Percentiles rank a stretch among this genome's conserved stretches.
phyloP scores from a whole-genome alignment of 1,284 basidiomycete species.

The Peniophora sp. region DNA sequence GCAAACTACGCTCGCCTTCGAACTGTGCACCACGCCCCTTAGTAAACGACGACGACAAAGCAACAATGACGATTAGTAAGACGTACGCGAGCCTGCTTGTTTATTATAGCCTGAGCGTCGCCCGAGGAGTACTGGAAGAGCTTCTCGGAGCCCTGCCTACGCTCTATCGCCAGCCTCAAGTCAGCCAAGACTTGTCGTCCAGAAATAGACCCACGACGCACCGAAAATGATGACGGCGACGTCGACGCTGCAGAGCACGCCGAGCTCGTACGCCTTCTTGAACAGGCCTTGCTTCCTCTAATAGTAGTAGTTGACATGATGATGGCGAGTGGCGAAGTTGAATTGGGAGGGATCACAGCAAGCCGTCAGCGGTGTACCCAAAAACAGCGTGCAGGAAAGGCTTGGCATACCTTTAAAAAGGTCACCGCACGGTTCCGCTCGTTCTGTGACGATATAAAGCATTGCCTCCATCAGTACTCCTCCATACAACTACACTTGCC shows the following conservation, averaged over 20 bases:
- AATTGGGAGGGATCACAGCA: slow-evolving; percentile 7
- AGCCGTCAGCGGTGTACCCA: slow-evolving; percentile 16
- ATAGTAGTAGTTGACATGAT: too few relatives aligned
- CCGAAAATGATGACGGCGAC: slow-evolving; percentile 66
- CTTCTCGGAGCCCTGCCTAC: slow-evolving; percentile 44
- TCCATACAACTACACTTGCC: too few relatives aligned
- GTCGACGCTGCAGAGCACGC: slow-evolving; percentile 67
- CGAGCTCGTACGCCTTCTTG: slow-evolving; percentile 87
- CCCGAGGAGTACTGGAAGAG: slow-evolving; percentile 51
- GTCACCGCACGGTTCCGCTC: slow-evolving; percentile 89
- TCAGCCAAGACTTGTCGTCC: slow-evolving; percentile 11
- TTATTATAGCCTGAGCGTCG: slow-evolving; percentile 39
- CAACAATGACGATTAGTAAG: not conserved
- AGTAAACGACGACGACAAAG: slow-evolving; percentile 2
- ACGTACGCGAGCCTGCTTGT: slow-evolving; percentile 39
- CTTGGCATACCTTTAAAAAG: slow-evolving; percentile 66
- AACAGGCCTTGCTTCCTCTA: slow-evolving; percentile 83
- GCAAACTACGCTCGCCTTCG: slow-evolving; percentile 39
- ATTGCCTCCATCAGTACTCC: slow-evolving; percentile 12
- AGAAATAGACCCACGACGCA: slow-evolving; percentile 14
- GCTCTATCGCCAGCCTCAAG: slow-evolving; percentile 22
- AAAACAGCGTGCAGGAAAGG: slow-evolving; percentile 26
- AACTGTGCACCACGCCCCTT: slow-evolving; percentile 32
- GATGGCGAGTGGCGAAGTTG: slow-evolving; percentile 7
- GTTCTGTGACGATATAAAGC: slow-evolving; percentile 42